Evolutionary conservation across 2,329 filamentous ascomycete species (phyloP), one percentile per base, ranked within the genome.

Genomic region (Exophiala calicioides): DNA sequence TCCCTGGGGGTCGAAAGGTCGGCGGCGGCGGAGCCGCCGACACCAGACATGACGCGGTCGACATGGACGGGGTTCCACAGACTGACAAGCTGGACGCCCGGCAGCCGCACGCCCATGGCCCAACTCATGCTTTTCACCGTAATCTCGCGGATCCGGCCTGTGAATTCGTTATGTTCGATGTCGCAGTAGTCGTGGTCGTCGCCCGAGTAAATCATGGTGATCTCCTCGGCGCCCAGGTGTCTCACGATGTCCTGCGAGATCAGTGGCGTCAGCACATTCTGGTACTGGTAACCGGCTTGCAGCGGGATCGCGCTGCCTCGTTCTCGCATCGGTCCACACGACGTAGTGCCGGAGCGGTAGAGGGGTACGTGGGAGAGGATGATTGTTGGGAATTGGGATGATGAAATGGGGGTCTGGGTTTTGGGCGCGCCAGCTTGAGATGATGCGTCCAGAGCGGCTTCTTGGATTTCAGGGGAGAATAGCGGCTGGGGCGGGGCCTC

Each of bases 151-250:
- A 75, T 77, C 0, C 74, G 71, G 24, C 76, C 77, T 53, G 82
- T 82, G 49, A 84, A 81, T 13, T 80, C 76, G 2, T 82, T 81
- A 66, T 98, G 93, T 0, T 84, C 77, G 5, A 97, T 72, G 61
- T 95, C 90, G 69, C 93, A 98, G 70, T 97, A 96, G 70, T 98
- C 93, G 70, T 98, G 93, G 63, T 98, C 93, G 60, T 98, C 93
- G 8, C 93, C 93, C 0, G 90, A 95, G 63, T 97, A 98, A 32
- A 90, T 86, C 56, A 93, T 86, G 3, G 81, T 77, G 9, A 97
- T 81, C 52, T 93, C 88, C 18, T 53, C 43, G 5, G 56, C 48
- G 1, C 89, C 90, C 24, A 95, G 76, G 54, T 84, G 87, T 50
- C 84, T 78, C 31, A 95, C 73, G 27, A 98, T 73, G 40, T 84